A percentile compares a stretch with the other conserved stretches of the same genome.
Conservation (phyloP, 306 rosid genomes). For the Macrotyloma uniflorum region DNA sequence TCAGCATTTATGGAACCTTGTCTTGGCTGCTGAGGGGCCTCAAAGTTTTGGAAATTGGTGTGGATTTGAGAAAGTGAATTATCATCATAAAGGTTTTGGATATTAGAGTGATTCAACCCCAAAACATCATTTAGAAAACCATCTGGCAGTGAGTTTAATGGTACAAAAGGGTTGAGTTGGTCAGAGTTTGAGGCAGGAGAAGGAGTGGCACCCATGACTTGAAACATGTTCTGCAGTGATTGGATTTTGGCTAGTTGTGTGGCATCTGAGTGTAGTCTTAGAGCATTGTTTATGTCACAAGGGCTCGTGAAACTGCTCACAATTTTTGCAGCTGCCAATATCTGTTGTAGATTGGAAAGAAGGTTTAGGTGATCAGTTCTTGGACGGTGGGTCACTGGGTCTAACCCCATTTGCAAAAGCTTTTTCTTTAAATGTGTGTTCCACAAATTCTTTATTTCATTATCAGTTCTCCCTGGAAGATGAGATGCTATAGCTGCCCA, state of each 20-base stretch:
- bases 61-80: conserved; percentile 41
- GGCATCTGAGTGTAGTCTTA: conserved; percentile 45
- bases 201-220: conserved; percentile 25
- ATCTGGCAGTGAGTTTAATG: conserved; percentile 33
- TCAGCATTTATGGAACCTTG: conserved; percentile 12
- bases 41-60: conserved; percentile 37
- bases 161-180: conserved; percentile 32
- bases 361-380: conserved; percentile 53
- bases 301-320: conserved; percentile 37
- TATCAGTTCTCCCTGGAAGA: conserved; percentile 83
- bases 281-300: conserved; percentile 46
- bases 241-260: conserved; percentile 55
- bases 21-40: conserved; percentile 24
- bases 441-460: conserved; percentile 86
- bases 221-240: conserved; percentile 47
- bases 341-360: conserved; percentile 57
- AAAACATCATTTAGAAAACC: conserved; percentile 30
- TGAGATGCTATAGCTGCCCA: conserved; percentile 88
- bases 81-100: conserved; percentile 31
- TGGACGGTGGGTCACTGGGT: conserved; percentile 77
- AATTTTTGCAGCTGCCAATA: conserved; percentile 53
- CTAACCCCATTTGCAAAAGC: conserved; percentile 78
- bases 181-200: conserved; percentile 26
- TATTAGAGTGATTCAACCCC: conserved; percentile 37
- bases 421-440: conserved; percentile 83